Base-by-base conservation (phyloP, 2,329 filamentous ascomycete genomes). In the Cordyceps farinosa region DNA sequence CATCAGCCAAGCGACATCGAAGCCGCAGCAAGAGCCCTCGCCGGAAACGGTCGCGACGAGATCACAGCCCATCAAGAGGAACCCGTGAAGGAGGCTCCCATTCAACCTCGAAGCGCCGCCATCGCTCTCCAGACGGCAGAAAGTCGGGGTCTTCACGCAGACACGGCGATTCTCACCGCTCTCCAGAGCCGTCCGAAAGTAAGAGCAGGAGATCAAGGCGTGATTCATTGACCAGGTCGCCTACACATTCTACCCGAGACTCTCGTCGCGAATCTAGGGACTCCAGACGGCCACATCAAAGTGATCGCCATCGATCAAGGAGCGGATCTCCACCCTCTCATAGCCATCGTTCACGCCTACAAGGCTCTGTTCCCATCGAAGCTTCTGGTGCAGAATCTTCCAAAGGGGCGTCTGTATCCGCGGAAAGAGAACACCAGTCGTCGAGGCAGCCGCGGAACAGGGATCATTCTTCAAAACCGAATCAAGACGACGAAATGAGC, bases 401-500 rank as follows among this genome's bases (percentile, higher is more conserved):
- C 72, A 75, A 53, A 73, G 75, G 15, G 68, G 70, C 29, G 59
- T 70, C 73, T 38, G 73, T 72, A 15, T 79, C 77, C n/a, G 77
- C 77, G n/a, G 74, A 77, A 5, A 80, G 51, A 42, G 51, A 61
- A 17, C 38, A 50, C 51, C 51, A 55, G 15, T 50, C 42, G 4
- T 15, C 51, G 79, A 53, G 79, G 75, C 57, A 73, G 78, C 59
- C 34, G 3, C 58, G 55, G 74, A 75, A 17, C 68, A 70, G 17
- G 6, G 50, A 76, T 53, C 75, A 76, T 51, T 80, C 82, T 22
- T 80, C 80, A 22, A 77, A 79, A 11, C 80, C 82, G 13, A 82
- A 80, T 56, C 73, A 80, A 45, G 81, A 84, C 68, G 80, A 82
- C 63, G 81, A 80, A 38, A 80, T 83, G 78, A 73, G 74, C 22